Evolutionary conservation across 106 monocot species (phyloP), one percentile per base, ranked within the genome.

Genomic region (Agapanthus africanus): DNA sequence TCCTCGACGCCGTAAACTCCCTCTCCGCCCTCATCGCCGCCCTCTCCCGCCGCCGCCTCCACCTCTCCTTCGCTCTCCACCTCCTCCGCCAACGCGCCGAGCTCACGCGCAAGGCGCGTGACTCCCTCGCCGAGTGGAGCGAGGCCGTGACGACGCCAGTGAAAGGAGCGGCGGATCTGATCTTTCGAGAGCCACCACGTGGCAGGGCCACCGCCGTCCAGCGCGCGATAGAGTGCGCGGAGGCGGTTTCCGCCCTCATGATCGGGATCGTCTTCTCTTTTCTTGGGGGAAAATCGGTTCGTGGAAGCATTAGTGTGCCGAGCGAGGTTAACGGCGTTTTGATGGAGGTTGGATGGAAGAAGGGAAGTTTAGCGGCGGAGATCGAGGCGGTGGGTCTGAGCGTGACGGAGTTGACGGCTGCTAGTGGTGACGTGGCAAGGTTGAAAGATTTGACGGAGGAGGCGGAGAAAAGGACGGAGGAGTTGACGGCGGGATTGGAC

Each of bases 1-100:
- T 92, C 59, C 82, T 91, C 66, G 82, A 87, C 76, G 56, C 70
- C 69, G 75, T 75, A 81, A 91, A 91, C 81, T 71, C 80, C 27
- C 31, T 76, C 73, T 63, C 92, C 39, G 66, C 70, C 36, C 44
- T 30, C 42, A 30, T 77, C 64, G 78, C 83, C 32, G 71, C 37
- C 37, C 27, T 70, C 74, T 59, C 68, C 44, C 80, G 72, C 68
- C 70, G 57, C 63, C 88, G 84, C 47, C 80, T 83, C 35, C 70
- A 69, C 66, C 28, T 80, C 28, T 60, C 71, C 51, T 70, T 88
- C 70, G 79, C 85, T 70, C 60, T 87, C 63, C 79, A 72, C 75
- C 72, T 72, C 40, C 81, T 87, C 66, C 22, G 44, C 21, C 39
- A 70, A 38, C 39, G 79, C 28, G 70, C 74, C 73, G 75, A 85